Percentiles rank a stretch among this genome's conserved stretches.
These are phyloP conservation scores for Mucor sp. DNA, from an alignment of 371 early-diverging fungal genomes.

Conservation along the genomic window DNA sequence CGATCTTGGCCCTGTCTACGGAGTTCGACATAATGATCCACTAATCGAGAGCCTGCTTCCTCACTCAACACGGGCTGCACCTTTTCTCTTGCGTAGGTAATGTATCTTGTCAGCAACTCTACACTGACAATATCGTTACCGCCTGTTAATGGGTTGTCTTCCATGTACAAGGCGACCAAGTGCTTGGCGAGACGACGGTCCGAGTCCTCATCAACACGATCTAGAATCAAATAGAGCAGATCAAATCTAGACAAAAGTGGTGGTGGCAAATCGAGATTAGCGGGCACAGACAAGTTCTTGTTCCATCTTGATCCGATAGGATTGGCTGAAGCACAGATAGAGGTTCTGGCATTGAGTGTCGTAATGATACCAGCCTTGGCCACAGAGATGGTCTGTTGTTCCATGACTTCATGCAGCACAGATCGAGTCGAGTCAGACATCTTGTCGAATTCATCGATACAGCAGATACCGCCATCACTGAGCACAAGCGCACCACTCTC, in stretches of 20 bases:
- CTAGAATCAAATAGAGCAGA: constrained; percentile 92
- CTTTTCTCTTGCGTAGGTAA: constrained; percentile 86
- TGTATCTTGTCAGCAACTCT: constrained; percentile 86
- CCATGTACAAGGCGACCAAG: constrained; percentile 84
- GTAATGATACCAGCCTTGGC: constrained; percentile 99
- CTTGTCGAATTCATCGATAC: constrained; percentile 99
- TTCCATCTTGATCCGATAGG: constrained; percentile 97
- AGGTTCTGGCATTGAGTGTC: constrained; percentile 98
- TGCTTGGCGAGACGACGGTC: constrained; percentile 91
- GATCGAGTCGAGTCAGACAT: constrained; percentile 97
- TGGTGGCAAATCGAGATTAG: constrained; percentile 96
- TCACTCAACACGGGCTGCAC: constrained; percentile 85
- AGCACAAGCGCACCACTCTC: constrained; percentile 99
- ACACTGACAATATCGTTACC: constrained; percentile 71
- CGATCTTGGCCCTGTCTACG: constrained; percentile 79
- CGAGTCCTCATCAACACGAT: constrained; percentile 84
- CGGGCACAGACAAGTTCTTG: constrained; percentile 83
- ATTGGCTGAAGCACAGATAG: constrained; percentile 98
- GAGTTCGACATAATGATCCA: constrained; percentile 87
- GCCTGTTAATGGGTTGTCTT: constrained; percentile 60
- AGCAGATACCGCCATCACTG: constrained; percentile 98
- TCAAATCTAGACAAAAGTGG: constrained; percentile 98
- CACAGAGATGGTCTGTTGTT: constrained; percentile 99
- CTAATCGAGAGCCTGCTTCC: constrained; percentile 78
- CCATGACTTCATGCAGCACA: constrained; percentile 99